Percentiles rank a stretch among this genome's conserved stretches.
phyloP scores from a whole-genome alignment of 345 rosid genomes.

The Laguncularia racemosa region DNA sequence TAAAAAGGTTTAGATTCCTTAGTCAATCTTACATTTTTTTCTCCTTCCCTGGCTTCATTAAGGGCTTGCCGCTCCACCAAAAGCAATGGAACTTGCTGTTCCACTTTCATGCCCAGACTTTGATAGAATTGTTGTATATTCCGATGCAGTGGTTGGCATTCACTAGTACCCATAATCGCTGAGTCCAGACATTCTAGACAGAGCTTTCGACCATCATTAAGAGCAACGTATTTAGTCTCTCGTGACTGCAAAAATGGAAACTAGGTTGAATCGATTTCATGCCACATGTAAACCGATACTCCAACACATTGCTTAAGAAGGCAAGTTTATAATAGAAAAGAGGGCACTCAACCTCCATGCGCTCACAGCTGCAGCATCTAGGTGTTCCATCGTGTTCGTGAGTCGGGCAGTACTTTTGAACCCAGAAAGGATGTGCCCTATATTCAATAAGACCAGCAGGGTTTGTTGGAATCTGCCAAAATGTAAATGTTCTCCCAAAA shows the following conservation, averaged over 20 bases:
- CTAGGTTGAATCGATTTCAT: too few relatives aligned
- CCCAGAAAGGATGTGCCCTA: constrained; percentile 99
- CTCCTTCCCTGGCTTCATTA: constrained; percentile 94
- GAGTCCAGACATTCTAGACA: constrained; percentile 96
- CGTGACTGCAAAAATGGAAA: constrained; percentile 43
- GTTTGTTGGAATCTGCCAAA: constrained; percentile 90
- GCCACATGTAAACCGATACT: too few relatives aligned
- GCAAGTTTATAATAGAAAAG: too few relatives aligned
- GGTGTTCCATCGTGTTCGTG: constrained; percentile 91
- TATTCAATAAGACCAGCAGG: constrained; percentile 90
- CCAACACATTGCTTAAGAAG: too few relatives aligned
- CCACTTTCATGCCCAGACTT: constrained; percentile 75
- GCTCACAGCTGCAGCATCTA: constrained; percentile 97
- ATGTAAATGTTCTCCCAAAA: constrained; percentile 2
- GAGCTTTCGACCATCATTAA: constrained; percentile 87
- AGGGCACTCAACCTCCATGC: constrained; percentile 74
- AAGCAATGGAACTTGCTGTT: constrained; percentile 83
- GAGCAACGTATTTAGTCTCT: constrained; percentile 56
- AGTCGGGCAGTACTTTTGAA: constrained; percentile 91
- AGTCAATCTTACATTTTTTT: constrained; percentile 59
- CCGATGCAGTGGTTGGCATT: constrained; percentile 80
- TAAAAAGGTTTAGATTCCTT: not conserved
- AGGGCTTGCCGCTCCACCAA: constrained; percentile 94
- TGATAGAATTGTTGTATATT: constrained; percentile 80
- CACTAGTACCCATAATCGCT: constrained; percentile 83